phyloP scores from a whole-genome alignment of 805 yeast species.

The Yarrowia sp. region DNA sequence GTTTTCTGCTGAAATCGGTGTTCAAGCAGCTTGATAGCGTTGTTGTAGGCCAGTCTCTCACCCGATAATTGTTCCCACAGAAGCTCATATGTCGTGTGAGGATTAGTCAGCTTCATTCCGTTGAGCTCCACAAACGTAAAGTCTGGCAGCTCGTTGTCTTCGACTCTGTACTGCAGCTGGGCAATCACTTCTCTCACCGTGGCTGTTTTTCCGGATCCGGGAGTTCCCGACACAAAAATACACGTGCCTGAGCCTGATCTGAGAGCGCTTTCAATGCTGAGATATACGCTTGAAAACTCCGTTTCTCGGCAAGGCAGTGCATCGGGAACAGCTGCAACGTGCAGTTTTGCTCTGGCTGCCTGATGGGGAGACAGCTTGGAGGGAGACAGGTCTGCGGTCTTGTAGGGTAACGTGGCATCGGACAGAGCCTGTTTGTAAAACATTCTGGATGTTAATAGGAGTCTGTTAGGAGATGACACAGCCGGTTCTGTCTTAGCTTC shows the following conservation, averaged over 20 bases:
- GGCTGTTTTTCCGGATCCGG: conserved; percentile 97
- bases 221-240: conserved; percentile 92
- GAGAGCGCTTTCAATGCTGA: conserved; percentile 74
- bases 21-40: conserved; percentile 73
- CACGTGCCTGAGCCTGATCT: conserved; percentile 78
- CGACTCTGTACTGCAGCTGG: conserved; percentile 59
- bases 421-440: conserved; percentile 38
- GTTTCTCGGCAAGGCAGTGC: conserved; percentile 85
- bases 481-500: conserved; percentile 30
- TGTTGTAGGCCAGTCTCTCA: conserved; percentile 62
- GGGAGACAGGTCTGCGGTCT: conserved; percentile 31
- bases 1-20: conserved; percentile 60
- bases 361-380: conserved; percentile 44
- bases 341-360: conserved; percentile 48
- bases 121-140: conserved; percentile 87
- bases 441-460: conserved; percentile 25
- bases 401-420: conserved; percentile 31
- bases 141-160: conserved; percentile 52
- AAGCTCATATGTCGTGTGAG: conserved; percentile 80
- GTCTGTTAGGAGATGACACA: conserved; percentile 11
- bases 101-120: conserved; percentile 82
- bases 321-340: conserved; percentile 53
- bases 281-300: conserved; percentile 75
- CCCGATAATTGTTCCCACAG: conserved; percentile 76
- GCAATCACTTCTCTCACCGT: conserved; percentile 86